Percentiles rank a stretch among this genome's conserved stretches.
These are phyloP conservation scores for Helenozyma baotianmanensis DNA, from an alignment of 805 yeast genomes.

Conservation along the genomic window DNA sequence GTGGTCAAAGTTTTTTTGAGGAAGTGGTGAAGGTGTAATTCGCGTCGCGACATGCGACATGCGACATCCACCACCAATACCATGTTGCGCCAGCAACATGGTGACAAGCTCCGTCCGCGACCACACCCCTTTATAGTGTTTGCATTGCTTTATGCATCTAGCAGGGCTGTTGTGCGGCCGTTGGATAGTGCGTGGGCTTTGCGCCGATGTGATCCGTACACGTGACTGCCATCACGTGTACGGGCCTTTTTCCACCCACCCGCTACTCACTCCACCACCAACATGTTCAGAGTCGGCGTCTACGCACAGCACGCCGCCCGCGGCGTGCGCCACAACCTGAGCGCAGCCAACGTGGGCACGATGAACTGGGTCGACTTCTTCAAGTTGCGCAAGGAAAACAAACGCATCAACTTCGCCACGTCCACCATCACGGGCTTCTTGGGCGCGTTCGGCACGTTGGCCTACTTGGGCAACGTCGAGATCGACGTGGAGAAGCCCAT, in stretches of 20 bases:
- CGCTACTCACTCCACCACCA: not conserved
- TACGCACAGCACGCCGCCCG: slow-evolving; percentile 1
- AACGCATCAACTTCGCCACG: slow-evolving; percentile 61
- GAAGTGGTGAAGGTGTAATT: not conserved
- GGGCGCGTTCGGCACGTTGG: slow-evolving; percentile 69
- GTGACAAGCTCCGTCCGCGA: too few relatives aligned
- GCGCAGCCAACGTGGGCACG: slow-evolving; percentile 8
- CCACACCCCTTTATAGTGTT: too few relatives aligned
- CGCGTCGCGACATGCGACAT: slow-evolving; percentile 3
- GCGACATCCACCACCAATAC: too few relatives aligned
- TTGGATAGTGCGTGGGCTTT: too few relatives aligned
- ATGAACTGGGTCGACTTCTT: slow-evolving; percentile 82
- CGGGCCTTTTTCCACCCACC: too few relatives aligned
- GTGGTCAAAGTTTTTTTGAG: not conserved
- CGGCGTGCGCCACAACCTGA: slow-evolving; percentile 21
- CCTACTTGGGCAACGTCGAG: slow-evolving; percentile 71
- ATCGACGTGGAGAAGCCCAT: slow-evolving; percentile 84
- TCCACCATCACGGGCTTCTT: slow-evolving; percentile 63
- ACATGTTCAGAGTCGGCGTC: slow-evolving; percentile 11
- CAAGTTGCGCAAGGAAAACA: slow-evolving; percentile 67
- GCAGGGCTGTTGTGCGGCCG: too few relatives aligned
- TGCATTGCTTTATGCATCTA: too few relatives aligned
- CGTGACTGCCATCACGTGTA: too few relatives aligned
- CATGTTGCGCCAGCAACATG: too few relatives aligned
- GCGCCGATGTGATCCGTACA: too few relatives aligned